phyloP scores from a whole-genome alignment of 176 grass and related monocot genomes.

The Triticum timopheevii region DNA sequence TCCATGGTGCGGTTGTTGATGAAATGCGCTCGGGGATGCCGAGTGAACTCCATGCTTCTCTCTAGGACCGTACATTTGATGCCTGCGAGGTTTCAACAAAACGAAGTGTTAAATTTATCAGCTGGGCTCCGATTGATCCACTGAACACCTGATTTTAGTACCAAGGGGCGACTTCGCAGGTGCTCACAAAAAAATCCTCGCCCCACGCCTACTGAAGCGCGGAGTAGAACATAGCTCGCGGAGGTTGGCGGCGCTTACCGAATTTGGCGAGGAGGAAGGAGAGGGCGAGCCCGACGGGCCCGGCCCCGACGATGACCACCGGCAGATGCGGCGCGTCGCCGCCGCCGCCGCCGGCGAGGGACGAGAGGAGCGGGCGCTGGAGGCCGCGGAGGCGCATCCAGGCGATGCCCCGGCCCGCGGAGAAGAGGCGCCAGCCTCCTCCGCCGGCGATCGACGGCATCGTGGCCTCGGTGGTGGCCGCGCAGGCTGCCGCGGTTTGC shows the following conservation, averaged over 20 bases:
- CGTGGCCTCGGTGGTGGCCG: background rate
- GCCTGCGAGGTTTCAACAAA: slow-evolving; percentile 40
- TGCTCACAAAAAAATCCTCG: background rate
- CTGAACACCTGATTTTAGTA: background rate
- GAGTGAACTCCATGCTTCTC: slow-evolving; percentile 61
- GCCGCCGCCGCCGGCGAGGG: background rate
- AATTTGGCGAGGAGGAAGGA: slow-evolving; percentile 92
- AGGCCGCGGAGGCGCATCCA: background rate
- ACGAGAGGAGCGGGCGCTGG: slow-evolving; percentile 27
- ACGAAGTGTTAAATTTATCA: background rate
- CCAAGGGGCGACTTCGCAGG: background rate
- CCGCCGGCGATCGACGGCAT: slow-evolving; percentile 41
- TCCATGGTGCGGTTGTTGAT: slow-evolving; percentile 99
- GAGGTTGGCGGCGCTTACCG: slow-evolving; percentile 32
- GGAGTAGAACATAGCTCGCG: background rate
- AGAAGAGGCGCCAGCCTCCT: slow-evolving; percentile 20
- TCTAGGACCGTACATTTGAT: slow-evolving; percentile 76
- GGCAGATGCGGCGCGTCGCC: slow-evolving; percentile 57
- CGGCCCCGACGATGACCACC: slow-evolving; percentile 85
- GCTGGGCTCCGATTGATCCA: background rate
- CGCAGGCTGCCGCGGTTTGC: background rate
- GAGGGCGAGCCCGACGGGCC: slow-evolving; percentile 87
- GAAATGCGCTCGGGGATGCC: slow-evolving; percentile 84
- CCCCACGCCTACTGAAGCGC: background rate
- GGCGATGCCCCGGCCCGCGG: background rate